phyloP scores from a whole-genome alignment of 805 yeast species.

The Lipomyces orientalis region DNA sequence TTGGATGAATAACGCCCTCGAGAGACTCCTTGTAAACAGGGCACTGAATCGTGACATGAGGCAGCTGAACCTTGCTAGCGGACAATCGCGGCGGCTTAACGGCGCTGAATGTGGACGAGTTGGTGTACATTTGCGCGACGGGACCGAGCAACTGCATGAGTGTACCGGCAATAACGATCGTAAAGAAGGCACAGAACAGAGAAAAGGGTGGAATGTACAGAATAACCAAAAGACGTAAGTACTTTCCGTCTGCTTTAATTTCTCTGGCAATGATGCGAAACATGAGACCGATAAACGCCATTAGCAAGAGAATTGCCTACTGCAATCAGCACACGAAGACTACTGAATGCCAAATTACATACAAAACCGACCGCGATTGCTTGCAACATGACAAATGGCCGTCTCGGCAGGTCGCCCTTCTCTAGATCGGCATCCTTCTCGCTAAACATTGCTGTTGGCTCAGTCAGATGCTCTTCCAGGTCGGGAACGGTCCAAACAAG shows the following conservation, averaged over 20 bases:
- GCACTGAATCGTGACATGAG: constrained; percentile 22
- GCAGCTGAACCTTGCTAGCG: constrained; percentile 10
- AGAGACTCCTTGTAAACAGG: constrained; percentile 26
- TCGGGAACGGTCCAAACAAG: constrained; percentile 28
- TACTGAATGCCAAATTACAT: not conserved
- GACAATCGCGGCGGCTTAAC: constrained; percentile 11
- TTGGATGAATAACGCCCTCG: constrained; percentile 25
- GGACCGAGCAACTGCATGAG: constrained; percentile 20
- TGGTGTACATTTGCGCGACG: constrained; percentile 13
- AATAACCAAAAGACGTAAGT: constrained; percentile 9
- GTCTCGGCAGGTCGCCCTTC: not conserved
- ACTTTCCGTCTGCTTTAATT: constrained; percentile 13
- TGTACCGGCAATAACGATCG: constrained; percentile 2
- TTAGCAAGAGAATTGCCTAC: constrained; percentile 9
- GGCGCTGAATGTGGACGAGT: constrained; percentile 17
- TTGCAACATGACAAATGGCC: constrained; percentile 18
- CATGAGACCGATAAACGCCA: constrained; percentile 12
- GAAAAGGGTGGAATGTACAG: constrained; percentile 11
- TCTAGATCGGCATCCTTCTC: constrained; percentile 12
- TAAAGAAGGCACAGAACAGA: constrained; percentile 13
- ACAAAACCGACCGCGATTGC: constrained; percentile 29
- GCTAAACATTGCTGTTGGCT: constrained; percentile 7
- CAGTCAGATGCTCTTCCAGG: constrained; percentile 5
- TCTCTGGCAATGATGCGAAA: constrained; percentile 13
- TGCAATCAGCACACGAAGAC: not conserved